A percentile compares a stretch with the other conserved stretches of the same genome.
phyloP scores from a whole-genome alignment of 371 early-diverging fungal species.

The Mucor velutinosus region DNA sequence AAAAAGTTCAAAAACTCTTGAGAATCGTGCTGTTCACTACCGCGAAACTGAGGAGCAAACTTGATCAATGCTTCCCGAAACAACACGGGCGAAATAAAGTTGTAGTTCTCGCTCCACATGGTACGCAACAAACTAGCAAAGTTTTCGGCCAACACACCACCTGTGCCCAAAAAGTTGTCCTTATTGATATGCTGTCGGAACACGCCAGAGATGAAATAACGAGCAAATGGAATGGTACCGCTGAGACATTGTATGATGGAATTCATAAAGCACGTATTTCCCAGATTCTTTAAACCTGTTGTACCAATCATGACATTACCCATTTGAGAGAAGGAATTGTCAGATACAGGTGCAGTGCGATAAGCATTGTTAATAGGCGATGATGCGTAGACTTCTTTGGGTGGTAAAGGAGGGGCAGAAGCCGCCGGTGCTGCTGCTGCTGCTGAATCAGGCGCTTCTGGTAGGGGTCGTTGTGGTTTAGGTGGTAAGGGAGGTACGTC shows the following conservation, averaged over 20 bases:
- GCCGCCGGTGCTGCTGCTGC: background rate
- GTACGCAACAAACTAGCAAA: constrained; percentile 69
- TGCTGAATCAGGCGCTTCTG: background rate
- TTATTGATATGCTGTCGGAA: constrained; percentile 75
- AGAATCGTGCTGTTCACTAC: constrained; percentile 79
- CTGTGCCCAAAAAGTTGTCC: constrained; percentile 79
- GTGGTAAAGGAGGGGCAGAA: constrained; percentile 10
- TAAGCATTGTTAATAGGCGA: background rate
- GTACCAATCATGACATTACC: constrained; percentile 60
- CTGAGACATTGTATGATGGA: constrained; percentile 91
- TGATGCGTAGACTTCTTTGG: constrained; percentile 5
- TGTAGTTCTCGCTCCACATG: constrained; percentile 70
- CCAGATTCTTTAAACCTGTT: constrained; percentile 88
- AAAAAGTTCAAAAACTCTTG: constrained; percentile 77
- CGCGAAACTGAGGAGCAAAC: constrained; percentile 69
- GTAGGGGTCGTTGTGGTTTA: constrained; percentile 10
- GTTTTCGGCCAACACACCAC: constrained; percentile 73
- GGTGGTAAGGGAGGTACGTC: constrained; percentile 28
- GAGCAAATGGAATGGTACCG: constrained; percentile 81
- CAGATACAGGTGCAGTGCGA: constrained; percentile 23
- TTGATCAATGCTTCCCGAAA: constrained; percentile 55
- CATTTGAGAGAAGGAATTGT: constrained; percentile 46
- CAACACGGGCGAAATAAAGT: constrained; percentile 55
- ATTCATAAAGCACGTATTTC: constrained; percentile 99
- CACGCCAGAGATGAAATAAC: constrained; percentile 77